These are phyloP conservation scores for Rhodotorula sp. DNA, from an alignment of 1,284 basidiomycete species.

Conservation along the genomic window DNA sequence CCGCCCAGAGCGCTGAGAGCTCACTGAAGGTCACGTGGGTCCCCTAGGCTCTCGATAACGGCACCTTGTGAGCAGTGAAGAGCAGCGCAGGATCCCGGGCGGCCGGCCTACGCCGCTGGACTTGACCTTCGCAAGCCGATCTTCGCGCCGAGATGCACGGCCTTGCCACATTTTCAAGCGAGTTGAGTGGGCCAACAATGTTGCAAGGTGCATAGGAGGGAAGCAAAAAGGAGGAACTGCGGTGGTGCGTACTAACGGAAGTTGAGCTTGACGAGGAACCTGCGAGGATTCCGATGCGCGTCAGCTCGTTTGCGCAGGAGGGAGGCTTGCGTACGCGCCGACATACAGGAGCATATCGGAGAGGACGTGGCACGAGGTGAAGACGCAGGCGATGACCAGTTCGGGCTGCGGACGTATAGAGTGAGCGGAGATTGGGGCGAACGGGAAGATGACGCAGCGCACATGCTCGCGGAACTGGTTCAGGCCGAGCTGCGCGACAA, in stretches of 20 bases:
- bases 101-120: too few species aligned
- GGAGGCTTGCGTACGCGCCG: background rate
- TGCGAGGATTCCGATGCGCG: background rate
- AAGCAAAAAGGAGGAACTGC: background rate
- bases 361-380: conserved; percentile 59
- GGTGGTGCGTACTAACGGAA: conserved; percentile 22
- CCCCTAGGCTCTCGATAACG: too few species aligned
- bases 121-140: background rate
- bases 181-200: background rate
- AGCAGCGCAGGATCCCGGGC: too few species aligned
- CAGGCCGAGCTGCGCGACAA: conserved; percentile 51
- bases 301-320: background rate
- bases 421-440: background rate
- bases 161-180: background rate
- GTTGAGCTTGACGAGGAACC: conserved; percentile 44
- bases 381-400: conserved; percentile 52
- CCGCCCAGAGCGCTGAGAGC: too few species aligned
- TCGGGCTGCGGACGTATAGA: conserved; percentile 39
- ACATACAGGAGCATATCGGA: conserved; percentile 59
- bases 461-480: conserved; percentile 59
- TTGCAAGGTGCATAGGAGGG: background rate
- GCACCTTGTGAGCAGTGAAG: too few species aligned
- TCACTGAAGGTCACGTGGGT: too few species aligned
- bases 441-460: conserved; percentile 49
- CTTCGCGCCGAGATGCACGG: background rate